Evolutionary conservation across 768 basidiomycete species (phyloP), one percentile per base, ranked within the genome.

Genomic region (Tylopilus rubrobrunneus): DNA sequence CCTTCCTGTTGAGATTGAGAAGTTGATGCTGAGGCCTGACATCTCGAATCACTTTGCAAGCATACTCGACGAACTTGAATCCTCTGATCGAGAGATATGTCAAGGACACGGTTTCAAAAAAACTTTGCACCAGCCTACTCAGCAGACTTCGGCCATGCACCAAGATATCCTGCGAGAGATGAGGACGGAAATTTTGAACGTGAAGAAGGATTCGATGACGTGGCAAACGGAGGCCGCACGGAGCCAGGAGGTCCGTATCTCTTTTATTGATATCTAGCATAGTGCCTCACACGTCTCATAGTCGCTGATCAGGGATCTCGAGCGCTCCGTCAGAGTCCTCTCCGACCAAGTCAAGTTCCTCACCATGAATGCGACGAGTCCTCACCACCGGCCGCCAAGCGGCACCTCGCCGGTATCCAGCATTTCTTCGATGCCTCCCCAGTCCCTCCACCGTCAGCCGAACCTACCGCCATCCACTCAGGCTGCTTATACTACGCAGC

Each of bases 281-380:
- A 34, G 7, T 15, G 60, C 41, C 59, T 51, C 49, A 56, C 57
- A 48, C 55, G 21, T 61, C 14, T 42, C 31, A 14, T 54, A 92
- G 90, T 74, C 81, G 28, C 74, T 86, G 25, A 87, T 93, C 52
- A 81, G 89, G 56, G 89, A 92, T 40, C 78, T 93, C 52, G 91
- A 92, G 69, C 86, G 84, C 60, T 83, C 82, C 7, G 85, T 93
- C 51, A 78, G 89, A 49, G 62, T 81, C 23, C 74, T 93, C 51
- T 79, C 86, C 29, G 91, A 93, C 47, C 91, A 93, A 66, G 82
- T 93, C 63, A 92, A 90, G 67, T 89, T 84, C 73, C 70, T 90
- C 56, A 83, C 76, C 60, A 73, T 86, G 70, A 89, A 84, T 58
- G 62, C 77, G 11, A 68, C 73, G 34, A 63, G 51, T 45, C 53